Evolutionary conservation across 495 filamentous ascomycete genomes (phyloP).

Genomic region (Talaromyces adpressus): DNA sequence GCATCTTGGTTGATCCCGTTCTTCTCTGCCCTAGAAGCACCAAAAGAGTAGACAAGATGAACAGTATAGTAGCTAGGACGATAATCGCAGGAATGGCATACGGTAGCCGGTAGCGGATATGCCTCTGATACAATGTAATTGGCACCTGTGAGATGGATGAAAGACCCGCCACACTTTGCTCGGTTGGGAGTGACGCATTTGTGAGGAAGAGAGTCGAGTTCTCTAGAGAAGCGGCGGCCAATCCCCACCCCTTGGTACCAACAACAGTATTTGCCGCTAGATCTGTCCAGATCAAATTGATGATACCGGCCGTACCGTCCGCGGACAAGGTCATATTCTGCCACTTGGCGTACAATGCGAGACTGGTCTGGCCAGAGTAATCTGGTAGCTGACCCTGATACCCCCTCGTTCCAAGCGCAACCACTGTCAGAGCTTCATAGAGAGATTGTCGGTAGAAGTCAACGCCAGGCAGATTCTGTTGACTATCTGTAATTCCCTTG

Average conservation of each 20-base stretch:
- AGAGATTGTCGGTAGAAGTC: conserved; percentile 12
- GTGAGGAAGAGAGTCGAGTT: no score
- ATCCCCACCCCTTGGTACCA: conserved; percentile 18
- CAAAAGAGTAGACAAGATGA: conserved; percentile 3
- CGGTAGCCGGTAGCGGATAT: conserved; percentile 21
- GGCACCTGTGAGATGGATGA: conserved; percentile 8
- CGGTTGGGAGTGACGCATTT: no score
- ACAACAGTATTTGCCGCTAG: conserved; percentile 25
- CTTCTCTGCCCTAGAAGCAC: no score
- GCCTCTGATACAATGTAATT: conserved; percentile 16
- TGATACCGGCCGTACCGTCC: conserved; percentile 16
- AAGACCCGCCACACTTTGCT: no score
- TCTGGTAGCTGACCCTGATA: conserved; percentile 12
- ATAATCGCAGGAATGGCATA: conserved; percentile 30
- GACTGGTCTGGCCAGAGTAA: conserved; percentile 20
- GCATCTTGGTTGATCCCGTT: no score
- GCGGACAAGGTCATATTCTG: conserved; percentile 19
- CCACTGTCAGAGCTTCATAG: conserved; percentile 10
- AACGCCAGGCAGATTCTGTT: conserved; percentile 12
- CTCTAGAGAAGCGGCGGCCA: background rate
- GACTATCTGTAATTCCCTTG: conserved; percentile 12
- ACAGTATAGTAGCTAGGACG: conserved; percentile 7
- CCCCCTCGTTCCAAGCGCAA: background rate
- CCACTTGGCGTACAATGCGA: conserved; percentile 27
- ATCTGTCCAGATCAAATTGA: conserved; percentile 38